Evolutionary conservation across 192 early-diverging fungal species (phyloP).

Genomic region (Gamsiella multidivaricata): DNA sequence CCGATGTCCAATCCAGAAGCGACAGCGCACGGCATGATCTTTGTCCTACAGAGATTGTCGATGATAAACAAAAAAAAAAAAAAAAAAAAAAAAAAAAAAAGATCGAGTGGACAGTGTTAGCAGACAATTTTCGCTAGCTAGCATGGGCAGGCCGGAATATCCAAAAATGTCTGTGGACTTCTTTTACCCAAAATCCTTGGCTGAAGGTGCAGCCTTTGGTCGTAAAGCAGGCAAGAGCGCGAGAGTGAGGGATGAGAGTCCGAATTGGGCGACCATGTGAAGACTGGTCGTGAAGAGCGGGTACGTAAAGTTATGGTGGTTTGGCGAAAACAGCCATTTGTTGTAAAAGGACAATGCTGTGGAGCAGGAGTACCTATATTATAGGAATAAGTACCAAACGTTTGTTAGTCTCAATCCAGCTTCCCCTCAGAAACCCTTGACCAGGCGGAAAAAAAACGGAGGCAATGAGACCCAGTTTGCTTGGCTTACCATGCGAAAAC

Average conservation of each 20-base stretch:
- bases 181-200: constrained; percentile 62
- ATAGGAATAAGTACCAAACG: constrained; percentile 7
- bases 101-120: too few relatives aligned
- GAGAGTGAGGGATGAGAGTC: constrained; percentile 65
- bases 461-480: not conserved
- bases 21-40: constrained; percentile 87
- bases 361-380: constrained; percentile 59
- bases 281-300: constrained; percentile 88
- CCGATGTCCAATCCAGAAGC: constrained; percentile 93
- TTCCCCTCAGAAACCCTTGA: not conserved
- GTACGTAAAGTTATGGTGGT: constrained; percentile 84
- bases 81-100: not conserved
- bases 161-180: not conserved
- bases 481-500: constrained; percentile 59
- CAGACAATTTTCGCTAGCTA: too few relatives aligned
- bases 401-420: not conserved
- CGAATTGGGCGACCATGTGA: constrained; percentile 90
- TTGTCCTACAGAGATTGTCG: constrained; percentile 54
- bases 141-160: too few relatives aligned
- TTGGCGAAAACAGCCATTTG: constrained; percentile 91
- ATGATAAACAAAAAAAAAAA: not conserved
- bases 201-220: constrained; percentile 66
- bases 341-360: constrained; percentile 88
- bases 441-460: not conserved
- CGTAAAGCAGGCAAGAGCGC: constrained; percentile 69